Evolutionary conservation across 2,329 filamentous ascomycete genomes (phyloP), one percentile per base, ranked within the genome.

Genomic region (Fusarium camptoceras): DNA sequence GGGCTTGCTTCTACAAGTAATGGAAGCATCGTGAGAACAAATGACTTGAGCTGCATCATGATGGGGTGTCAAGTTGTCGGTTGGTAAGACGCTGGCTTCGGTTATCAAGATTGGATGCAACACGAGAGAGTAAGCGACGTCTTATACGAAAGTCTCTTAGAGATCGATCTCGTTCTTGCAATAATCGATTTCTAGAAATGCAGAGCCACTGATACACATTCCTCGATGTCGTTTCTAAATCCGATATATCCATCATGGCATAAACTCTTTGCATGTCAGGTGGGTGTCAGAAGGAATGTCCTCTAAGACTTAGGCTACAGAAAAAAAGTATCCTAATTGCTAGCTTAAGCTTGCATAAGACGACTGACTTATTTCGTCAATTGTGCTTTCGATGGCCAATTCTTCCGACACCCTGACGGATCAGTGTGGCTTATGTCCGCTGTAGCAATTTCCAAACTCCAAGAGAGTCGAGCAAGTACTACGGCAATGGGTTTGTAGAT

Each of bases 181-280:
- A n/a, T 11, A 7, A 11, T 37, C 10, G 3, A 9, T 37, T 37
- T 7, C 34, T 11, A 37, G 6, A 5, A n/a, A 4, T 37, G 11
- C 4, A n/a, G 34, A 37, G 1, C 11, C 34, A n/a, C 34, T 11
- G 9, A 2, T 7, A n/a, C 2, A 8, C 6, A 7, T 2, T 22
- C 6, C 18, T 22, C 14, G 1, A 14, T 16, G 14, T 10, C 4
- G 14, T 9, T 18, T n/a, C 31, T 66, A 69, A 61, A 27, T 66
- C 66, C 66, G 66, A 34, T 56, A 56, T 30, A 18, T 49, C 37
- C 66, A 70, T 53, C 39, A n/a, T 16, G n/a, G 8, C 14, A 15
- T 8, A 27, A 22, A 10, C n/a, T 24, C 18, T 8, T 2, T 16
- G 3, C 10, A 24, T 14, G 12, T n/a, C n/a, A n/a, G n/a, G n/a